Evolutionary conservation across 2,329 filamentous ascomycete species (phyloP), one percentile per base, ranked within the genome.

Genomic region (Dactylellina leptospora): DNA sequence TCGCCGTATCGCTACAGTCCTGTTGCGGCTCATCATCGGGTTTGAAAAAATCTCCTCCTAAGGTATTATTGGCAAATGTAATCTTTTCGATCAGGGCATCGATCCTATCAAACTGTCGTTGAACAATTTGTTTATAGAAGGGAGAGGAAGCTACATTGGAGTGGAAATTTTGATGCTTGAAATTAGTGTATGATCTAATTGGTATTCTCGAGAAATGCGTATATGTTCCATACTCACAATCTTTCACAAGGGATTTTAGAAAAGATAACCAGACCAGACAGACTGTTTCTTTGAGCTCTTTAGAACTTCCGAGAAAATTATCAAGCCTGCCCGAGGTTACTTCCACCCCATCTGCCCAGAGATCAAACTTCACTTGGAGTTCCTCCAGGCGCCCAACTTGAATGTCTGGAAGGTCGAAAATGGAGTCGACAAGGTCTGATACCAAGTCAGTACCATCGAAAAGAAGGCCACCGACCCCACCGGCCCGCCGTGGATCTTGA

Each of bases 301-400:
- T 3, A 45, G 53, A 44, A 3, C 10, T 25, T 5, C 40, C 10
- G 11, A 58, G 2, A 28, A 30, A 11, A 5, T 18, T 45, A 23
- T 58, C 53, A 6, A 58, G n/a, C 22, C 22, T 45, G 8, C 38
- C 53, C 1, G 53, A 44, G 1, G 53, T 45, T 4, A 45, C 22
- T 4, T 58, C 53, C 9, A 58, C 53, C 1, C 53, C 53, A 27
- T 58, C 53, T 11, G 53, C 53, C 53, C 53, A 58, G 3, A 58
- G 38, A 30, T 58, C 53, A 9, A 58, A 30, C 13, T 33, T 58
- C 8, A 45, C 25, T 45, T 58, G 53, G n/a, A 45, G 44, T 11
- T 58, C 53, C 18, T 58, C 33, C 22, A 58, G 25, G 11, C 23
- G 38, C 8, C 6, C 38, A n/a, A 16, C 8, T 9, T 42, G 8